These are phyloP conservation scores for Trichoderma atroviride DNA, from an alignment of 2,329 filamentous ascomycete species.

Conservation along the genomic window DNA sequence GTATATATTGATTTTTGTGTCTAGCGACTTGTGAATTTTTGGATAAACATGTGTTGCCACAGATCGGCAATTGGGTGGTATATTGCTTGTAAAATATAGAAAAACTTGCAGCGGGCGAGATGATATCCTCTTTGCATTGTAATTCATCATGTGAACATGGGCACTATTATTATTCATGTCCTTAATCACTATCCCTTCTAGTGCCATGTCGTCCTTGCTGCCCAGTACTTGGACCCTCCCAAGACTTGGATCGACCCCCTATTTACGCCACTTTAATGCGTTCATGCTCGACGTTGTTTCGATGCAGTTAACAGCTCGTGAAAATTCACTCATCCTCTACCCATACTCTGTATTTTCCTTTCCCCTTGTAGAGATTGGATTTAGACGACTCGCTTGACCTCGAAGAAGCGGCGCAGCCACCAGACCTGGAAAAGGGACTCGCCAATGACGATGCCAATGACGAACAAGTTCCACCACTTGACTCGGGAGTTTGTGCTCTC, in stretches of 20 bases:
- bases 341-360: background rate
- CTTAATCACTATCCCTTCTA: background rate
- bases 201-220: background rate
- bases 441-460: conserved; percentile 83
- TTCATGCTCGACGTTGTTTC: background rate
- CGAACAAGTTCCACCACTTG: conserved; percentile 99
- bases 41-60: background rate
- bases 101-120: background rate
- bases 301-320: background rate
- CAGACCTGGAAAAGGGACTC: conserved; percentile 98
- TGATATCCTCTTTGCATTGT: background rate
- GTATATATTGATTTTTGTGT: background rate
- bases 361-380: background rate
- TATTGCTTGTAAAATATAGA: background rate
- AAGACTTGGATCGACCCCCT: conserved; percentile 19
- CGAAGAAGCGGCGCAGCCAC: conserved; percentile 99
- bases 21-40: background rate
- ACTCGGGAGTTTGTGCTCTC: conserved; percentile 97
- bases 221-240: background rate
- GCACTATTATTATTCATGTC: conserved; percentile 18
- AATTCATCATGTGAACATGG: conserved; percentile 3
- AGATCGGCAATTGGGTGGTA: background rate
- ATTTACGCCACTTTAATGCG: conserved; percentile 31
- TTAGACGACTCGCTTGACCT: conserved; percentile 72
- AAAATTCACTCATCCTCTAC: background rate